Evolutionary conservation across 495 filamentous ascomycete genomes (phyloP).

Genomic region (Chaetomium fimeti): DNA sequence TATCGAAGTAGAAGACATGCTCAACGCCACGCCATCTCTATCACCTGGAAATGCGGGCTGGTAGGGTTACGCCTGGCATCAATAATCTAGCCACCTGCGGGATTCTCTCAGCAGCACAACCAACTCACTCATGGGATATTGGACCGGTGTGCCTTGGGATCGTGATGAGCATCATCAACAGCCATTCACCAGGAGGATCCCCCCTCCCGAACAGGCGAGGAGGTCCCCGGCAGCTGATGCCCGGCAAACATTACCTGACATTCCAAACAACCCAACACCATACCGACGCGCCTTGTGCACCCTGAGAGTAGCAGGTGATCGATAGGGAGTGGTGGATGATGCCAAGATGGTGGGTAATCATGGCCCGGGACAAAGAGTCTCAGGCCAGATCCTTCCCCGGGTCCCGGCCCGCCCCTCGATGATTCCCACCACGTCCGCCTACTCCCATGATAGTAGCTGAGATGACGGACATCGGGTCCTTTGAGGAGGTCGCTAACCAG

Average conservation of each 20-base stretch:
- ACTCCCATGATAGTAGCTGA: neutral
- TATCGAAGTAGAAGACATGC: neutral
- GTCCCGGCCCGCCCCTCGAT: neutral
- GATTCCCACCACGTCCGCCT: neutral
- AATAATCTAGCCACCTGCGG: neutral
- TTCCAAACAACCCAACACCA: neutral
- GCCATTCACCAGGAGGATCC: neutral
- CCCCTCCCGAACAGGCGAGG: neutral
- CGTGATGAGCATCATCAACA: neutral
- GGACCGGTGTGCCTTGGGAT: conserved; percentile 7
- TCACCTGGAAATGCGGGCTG: neutral
- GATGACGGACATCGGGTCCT: neutral
- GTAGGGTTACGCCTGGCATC: neutral
- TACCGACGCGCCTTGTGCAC: neutral
- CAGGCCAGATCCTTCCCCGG: neutral
- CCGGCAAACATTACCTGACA: neutral
- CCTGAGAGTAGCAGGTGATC: neutral
- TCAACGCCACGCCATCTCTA: neutral
- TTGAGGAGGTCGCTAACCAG: neutral
- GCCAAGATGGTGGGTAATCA: neutral
- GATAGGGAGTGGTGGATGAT: neutral
- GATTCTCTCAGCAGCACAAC: neutral
- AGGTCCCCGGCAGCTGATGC: neutral
- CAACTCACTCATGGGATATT: neutral
- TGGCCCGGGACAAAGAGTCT: neutral